Percentiles rank a stretch among this genome's conserved stretches.
Conservation (phyloP, 2,329 filamentous ascomycete species). For the Epichloe uncinata region DNA sequence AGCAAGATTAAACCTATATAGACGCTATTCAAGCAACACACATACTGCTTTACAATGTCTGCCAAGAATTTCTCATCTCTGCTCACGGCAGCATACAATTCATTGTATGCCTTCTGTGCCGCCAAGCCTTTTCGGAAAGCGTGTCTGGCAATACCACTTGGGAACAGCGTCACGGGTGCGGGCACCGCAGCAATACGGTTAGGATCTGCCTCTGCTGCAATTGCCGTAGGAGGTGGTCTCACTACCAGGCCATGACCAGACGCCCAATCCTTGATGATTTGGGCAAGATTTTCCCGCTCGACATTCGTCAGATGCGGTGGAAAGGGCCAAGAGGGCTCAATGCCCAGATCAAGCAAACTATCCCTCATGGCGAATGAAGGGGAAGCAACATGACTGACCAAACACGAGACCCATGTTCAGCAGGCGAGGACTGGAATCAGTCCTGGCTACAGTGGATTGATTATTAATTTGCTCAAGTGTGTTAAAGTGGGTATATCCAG, state of each 20-base stretch:
- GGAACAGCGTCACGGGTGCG: slow-evolving; percentile 86
- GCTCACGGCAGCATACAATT: slow-evolving; percentile 81
- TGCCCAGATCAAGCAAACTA: not conserved
- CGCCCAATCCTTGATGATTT: slow-evolving; percentile 81
- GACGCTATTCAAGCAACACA: slow-evolving; percentile 29
- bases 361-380: slow-evolving; percentile 1
- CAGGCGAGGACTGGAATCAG: not conserved
- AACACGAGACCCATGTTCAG: not conserved
- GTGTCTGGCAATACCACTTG: slow-evolving; percentile 70
- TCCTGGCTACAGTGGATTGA: too few relatives aligned
- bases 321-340: slow-evolving; percentile 1
- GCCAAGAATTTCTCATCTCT: slow-evolving; percentile 73
- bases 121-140: slow-evolving; percentile 73
- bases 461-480: too few relatives aligned
- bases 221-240: slow-evolving; percentile 57
- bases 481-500: too few relatives aligned
- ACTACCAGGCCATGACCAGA: slow-evolving; percentile 81
- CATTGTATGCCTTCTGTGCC: slow-evolving; percentile 78
- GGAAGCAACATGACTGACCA: not conserved
- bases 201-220: slow-evolving; percentile 54
- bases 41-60: slow-evolving; percentile 75
- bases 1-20: not conserved
- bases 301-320: slow-evolving; percentile 36
- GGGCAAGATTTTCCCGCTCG: slow-evolving; percentile 59
- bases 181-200: slow-evolving; percentile 66